These are phyloP conservation scores for Fusarium guadeloupense DNA, from an alignment of 2,329 filamentous ascomycete species.

Conservation along the genomic window DNA sequence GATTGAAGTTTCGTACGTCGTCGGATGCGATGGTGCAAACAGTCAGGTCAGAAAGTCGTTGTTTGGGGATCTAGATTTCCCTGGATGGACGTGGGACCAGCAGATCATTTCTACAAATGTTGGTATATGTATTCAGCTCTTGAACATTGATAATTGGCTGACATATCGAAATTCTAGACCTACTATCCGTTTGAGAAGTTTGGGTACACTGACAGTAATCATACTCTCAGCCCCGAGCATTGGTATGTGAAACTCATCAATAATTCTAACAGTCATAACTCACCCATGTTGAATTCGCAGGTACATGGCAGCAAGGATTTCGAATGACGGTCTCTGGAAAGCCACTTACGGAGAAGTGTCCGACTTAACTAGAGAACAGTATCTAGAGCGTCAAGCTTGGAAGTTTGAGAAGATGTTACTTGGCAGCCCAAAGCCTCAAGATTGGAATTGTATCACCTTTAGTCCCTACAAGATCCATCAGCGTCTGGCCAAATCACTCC, in stretches of 20 bases:
- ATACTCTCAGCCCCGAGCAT: conserved; percentile 69
- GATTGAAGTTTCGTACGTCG: too few species aligned
- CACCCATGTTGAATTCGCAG: too few species aligned
- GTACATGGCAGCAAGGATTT: conserved; percentile 70
- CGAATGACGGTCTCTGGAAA: conserved; percentile 67
- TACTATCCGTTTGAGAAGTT: conserved; percentile 69
- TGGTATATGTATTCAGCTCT: too few species aligned
- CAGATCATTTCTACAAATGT: conserved; percentile 72
- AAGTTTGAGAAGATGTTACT: conserved; percentile 57
- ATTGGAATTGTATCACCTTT: conserved; percentile 65
- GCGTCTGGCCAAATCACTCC: conserved; percentile 64
- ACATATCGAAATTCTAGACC: conserved; percentile 51
- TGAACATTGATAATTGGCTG: too few species aligned
- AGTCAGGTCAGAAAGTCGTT: conserved; percentile 58
- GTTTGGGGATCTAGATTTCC: conserved; percentile 63
- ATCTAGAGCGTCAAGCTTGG: conserved; percentile 60
- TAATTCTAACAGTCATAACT: too few species aligned
- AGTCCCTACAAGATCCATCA: conserved; percentile 71
- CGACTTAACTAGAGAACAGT: conserved; percentile 62
- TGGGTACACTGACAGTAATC: conserved; percentile 65
- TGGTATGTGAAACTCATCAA: too few species aligned
- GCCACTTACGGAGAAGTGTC: conserved; percentile 69
- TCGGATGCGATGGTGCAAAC: conserved; percentile 66
- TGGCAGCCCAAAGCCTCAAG: background rate
- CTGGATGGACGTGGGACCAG: conserved; percentile 67